Percentiles rank a stretch among this genome's conserved stretches.
Evolutionary conservation across 345 rosid species (phyloP).

Genomic region (Eucalyptus guilfoylei): DNA sequence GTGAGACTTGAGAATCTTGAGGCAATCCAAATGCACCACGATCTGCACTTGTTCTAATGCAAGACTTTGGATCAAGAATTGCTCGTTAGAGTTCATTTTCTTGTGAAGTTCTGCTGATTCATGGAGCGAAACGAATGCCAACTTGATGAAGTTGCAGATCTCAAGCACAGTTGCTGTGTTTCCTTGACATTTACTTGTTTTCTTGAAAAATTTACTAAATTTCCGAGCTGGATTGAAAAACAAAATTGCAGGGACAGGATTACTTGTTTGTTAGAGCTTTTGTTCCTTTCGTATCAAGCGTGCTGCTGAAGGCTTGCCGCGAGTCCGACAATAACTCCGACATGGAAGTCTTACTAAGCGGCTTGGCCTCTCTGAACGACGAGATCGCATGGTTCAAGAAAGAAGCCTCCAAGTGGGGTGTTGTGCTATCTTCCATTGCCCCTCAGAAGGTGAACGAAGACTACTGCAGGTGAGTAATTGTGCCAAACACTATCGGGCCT

Average conservation of each 20-base stretch:
- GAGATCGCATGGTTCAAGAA: constrained; percentile 78
- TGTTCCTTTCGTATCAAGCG: constrained; percentile 58
- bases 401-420: constrained; percentile 61
- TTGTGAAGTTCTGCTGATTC: background rate
- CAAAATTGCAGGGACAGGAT: constrained; percentile 67
- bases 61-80: background rate
- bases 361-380: constrained; percentile 45
- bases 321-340: constrained; percentile 42
- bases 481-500: too few relatives aligned
- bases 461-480: constrained; percentile 41
- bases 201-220: background rate
- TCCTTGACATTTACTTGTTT: background rate
- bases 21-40: background rate
- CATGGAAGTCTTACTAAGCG: constrained; percentile 61
- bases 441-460: constrained; percentile 43
- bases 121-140: fast-evolving
- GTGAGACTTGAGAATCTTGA: background rate
- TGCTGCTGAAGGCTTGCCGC: constrained; percentile 56
- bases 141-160: background rate
- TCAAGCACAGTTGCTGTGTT: background rate
- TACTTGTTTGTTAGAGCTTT: constrained; percentile 71
- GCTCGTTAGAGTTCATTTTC: background rate
- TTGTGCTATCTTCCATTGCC: constrained; percentile 36
- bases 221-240: background rate
- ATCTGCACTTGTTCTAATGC: background rate